Evolutionary conservation across 257 asterid species (phyloP).

Genomic region (Eustoma russellianum): DNA sequence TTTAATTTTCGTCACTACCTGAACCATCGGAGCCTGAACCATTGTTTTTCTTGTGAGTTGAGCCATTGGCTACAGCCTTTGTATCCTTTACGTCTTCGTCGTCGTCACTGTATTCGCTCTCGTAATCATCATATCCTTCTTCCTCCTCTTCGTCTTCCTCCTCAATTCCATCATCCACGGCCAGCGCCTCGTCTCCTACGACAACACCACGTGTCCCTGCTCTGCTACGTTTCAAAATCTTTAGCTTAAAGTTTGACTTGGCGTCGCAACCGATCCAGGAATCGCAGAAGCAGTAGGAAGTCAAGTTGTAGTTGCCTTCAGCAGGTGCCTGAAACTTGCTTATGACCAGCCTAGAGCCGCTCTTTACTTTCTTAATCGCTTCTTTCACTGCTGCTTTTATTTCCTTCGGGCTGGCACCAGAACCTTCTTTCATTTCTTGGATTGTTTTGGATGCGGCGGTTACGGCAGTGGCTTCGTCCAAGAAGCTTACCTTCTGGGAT

Average conservation of each 20-base stretch:
- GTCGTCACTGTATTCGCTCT: conserved; percentile 93
- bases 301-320: conserved; percentile 77
- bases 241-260: conserved; percentile 50
- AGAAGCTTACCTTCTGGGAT: conserved; percentile 82
- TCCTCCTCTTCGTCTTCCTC: conserved; percentile 85
- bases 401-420: conserved; percentile 74
- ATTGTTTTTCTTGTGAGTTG: conserved; percentile 23
- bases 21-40: conserved; percentile 58
- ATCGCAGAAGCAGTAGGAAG: conserved; percentile 70
- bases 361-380: conserved; percentile 43
- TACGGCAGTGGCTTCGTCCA: conserved; percentile 82
- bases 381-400: conserved; percentile 62
- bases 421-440: conserved; percentile 81
- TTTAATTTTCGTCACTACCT: conserved; percentile 58
- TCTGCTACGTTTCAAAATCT: conserved; percentile 69
- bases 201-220: conserved; percentile 31
- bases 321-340: conserved; percentile 78
- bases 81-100: conserved; percentile 53
- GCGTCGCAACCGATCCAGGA: conserved; percentile 97
- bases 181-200: conserved; percentile 35
- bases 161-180: conserved; percentile 72
- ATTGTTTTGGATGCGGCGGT: conserved; percentile 87
- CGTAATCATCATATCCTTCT: conserved; percentile 83
- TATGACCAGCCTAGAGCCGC: conserved; percentile 37
- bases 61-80: conserved; percentile 49